Evolutionary conservation across 768 basidiomycete genomes (phyloP), one percentile per base, ranked within the genome.

Genomic region (Suillus subalutaceus): DNA sequence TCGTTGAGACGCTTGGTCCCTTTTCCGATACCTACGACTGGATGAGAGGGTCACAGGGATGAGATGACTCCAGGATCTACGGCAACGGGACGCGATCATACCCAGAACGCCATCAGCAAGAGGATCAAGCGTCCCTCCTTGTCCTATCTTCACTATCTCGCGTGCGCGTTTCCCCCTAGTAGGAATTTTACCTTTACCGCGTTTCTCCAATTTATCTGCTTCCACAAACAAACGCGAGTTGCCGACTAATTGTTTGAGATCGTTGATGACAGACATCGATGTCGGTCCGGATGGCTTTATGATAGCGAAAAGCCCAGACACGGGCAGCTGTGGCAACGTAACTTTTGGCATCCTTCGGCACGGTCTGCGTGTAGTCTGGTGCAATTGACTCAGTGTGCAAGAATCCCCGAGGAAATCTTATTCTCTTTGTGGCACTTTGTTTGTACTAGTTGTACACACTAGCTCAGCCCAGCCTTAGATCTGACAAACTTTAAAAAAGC

Each of bases 101-200:
- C 96, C 94, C 68, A 98, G 81, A 18, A 97, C 94, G 53, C 97
- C 97, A 77, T 97, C 94, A 6, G 97, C 97, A 43, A 99, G 83
- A 18, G 97, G 97, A 80, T 99, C 97, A 60, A 99, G 81, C 4
- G 97, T 99, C 5, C 97, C 96, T 37, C 95, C 95, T 77, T 96
- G 93, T 1, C 95, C 96, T 59, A 96, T 87, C 78, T 97, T 96
- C 63, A 96, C 81, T 2, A 78, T 72, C 26, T 86, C 83, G 18
- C 73, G 74, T 62, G 72, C 74, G 61, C 72, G 72, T 53, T 74
- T 82, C 66, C 78, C 76, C 59, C 81, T 81, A 64, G 65, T 74
- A 62, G 77, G 76, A 55, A 79, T 75, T 67, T 83, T 84, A 32
- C 81, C 82, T 63, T 81, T 78, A n/a, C 76, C 77, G 67, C 80